Evolutionary conservation across 495 filamentous ascomycete species (phyloP).

Genomic region (Aspergillus panamensis): DNA sequence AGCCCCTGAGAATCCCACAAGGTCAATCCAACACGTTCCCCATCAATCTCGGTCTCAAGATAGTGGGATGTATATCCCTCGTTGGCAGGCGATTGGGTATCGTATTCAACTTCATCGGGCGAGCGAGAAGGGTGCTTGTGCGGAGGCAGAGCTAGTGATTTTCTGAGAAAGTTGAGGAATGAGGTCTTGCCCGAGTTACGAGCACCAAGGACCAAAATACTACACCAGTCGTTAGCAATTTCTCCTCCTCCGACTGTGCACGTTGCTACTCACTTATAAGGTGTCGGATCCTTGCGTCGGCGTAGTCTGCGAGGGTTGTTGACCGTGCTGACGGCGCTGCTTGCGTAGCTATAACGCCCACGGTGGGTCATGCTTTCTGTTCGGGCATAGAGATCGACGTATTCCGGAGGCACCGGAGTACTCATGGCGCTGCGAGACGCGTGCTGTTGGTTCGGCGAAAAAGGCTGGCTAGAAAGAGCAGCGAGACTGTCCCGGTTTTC

Average conservation of each 20-base stretch:
- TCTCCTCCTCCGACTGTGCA: not conserved
- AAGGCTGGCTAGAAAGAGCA: constrained; percentile 50
- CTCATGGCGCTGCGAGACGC: constrained; percentile 23
- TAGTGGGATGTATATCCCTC: constrained; percentile 80
- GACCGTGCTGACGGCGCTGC: constrained; percentile 84
- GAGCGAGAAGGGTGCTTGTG: constrained; percentile 64
- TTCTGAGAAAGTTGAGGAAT: constrained; percentile 92
- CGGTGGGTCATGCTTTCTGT: constrained; percentile 96
- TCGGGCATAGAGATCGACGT: constrained; percentile 70
- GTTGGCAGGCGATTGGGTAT: constrained; percentile 41
- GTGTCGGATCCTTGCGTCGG: constrained; percentile 92
- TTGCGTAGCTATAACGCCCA: constrained; percentile 94
- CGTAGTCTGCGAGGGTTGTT: constrained; percentile 91
- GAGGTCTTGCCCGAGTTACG: constrained; percentile 91
- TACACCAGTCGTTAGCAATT: constrained; percentile 35
- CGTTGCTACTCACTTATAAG: constrained; percentile 79
- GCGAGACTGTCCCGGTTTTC: constrained; percentile 61
- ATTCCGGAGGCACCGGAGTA: constrained; percentile 48
- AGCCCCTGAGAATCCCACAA: constrained; percentile 94
- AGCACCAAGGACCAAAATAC: constrained; percentile 86
- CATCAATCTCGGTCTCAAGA: constrained; percentile 91
- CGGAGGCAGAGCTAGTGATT: constrained; percentile 70
- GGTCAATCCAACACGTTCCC: constrained; percentile 87
- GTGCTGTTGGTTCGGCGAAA: constrained; percentile 19
- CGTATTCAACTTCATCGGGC: constrained; percentile 49